phyloP scores from a whole-genome alignment of 1,284 basidiomycete species.

The Filobasidium uniguttulatum region DNA sequence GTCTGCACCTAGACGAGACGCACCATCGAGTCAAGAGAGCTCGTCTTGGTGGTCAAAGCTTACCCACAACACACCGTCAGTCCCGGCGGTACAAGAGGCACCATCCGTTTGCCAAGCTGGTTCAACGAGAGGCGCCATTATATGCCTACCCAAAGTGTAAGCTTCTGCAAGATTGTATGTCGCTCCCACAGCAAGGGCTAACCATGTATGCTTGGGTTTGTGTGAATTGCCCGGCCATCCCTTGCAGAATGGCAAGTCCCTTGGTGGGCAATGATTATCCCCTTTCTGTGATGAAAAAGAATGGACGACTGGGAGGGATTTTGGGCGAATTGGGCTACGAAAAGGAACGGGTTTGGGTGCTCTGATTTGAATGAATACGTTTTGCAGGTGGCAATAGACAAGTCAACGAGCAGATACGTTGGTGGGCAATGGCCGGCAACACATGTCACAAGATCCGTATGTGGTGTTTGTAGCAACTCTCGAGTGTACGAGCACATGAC shows the following conservation, averaged over 20 bases:
- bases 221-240: background rate
- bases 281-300: background rate
- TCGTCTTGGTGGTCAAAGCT: no score
- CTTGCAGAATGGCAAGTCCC: background rate
- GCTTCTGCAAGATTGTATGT: constrained; percentile 1
- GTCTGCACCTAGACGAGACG: background rate
- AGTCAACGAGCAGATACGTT: background rate
- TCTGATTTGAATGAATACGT: no score
- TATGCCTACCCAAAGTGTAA: background rate
- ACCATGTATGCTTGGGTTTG: background rate
- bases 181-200: background rate
- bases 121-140: background rate
- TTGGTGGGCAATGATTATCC: constrained; percentile 3
- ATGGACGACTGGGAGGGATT: constrained; percentile 10
- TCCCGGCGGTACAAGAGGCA: no score
- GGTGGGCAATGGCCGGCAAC: no score
- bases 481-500: no score
- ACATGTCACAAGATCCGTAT: no score
- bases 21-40: no score
- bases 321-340: constrained; percentile 9
- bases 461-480: no score
- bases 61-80: no score
- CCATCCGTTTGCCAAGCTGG: no score
- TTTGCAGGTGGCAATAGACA: background rate
- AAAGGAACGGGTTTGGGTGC: constrained; percentile 11